These are phyloP conservation scores for Francoa sonchifolia DNA, from an alignment of 441 rosid genomes.

Conservation along the genomic window DNA sequence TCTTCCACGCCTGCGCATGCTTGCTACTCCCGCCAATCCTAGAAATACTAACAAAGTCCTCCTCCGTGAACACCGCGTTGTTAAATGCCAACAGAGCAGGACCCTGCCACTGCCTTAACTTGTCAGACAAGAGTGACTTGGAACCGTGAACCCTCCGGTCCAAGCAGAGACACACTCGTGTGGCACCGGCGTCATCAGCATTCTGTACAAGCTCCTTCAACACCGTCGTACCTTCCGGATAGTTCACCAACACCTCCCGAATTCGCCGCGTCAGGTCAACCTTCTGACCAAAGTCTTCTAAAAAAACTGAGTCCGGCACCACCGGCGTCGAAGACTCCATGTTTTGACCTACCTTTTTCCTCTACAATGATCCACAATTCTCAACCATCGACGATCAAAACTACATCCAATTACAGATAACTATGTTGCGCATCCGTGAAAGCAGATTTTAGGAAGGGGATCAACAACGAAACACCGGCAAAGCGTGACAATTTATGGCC, in stretches of 20 bases:
- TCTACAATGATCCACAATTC: no score
- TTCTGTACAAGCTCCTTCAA: conserved; percentile 89
- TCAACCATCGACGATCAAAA: no score
- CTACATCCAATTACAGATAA: no score
- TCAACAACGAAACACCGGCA: no score
- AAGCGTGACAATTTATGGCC: no score
- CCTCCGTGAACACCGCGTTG: conserved; percentile 80
- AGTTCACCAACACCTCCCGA: conserved; percentile 88
- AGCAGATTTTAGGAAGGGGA: no score
- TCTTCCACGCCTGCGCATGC: conserved; percentile 75
- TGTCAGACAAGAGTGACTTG: conserved; percentile 46
- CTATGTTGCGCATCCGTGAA: no score
- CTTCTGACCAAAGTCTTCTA: conserved; percentile 97
- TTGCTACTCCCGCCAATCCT: conserved; percentile 86
- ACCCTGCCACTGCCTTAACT: conserved; percentile 85
- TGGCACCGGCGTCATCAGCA: conserved; percentile 96
- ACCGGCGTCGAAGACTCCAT: conserved; percentile 39
- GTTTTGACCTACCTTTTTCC: no score
- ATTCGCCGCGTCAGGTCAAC: conserved; percentile 96
- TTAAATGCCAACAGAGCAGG: conserved; percentile 75
- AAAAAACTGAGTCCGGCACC: conserved; percentile 30
- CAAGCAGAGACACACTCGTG: conserved; percentile 68
- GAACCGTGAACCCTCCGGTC: conserved; percentile 61
- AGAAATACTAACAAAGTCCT: conserved; percentile 83
- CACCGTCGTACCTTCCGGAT: conserved; percentile 93